Conservation (phyloP, 371 early-diverging fungal genomes). For the Mucor sp. region DNA sequence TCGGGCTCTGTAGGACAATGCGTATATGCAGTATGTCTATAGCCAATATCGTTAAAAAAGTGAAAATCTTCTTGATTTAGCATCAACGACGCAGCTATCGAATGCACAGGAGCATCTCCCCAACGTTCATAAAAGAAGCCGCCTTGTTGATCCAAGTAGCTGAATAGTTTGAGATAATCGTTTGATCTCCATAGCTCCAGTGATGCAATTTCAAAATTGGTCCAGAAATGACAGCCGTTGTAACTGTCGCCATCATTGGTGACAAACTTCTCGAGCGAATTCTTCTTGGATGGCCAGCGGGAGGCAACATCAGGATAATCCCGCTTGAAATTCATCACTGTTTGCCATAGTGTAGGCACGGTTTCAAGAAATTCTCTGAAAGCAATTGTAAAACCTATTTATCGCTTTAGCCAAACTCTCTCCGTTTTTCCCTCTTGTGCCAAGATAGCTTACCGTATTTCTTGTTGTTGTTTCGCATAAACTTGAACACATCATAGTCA, state of each 20-base stretch:
- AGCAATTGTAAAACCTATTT: conserved; percentile 66
- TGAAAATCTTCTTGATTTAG: conserved; percentile 81
- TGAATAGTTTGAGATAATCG: conserved; percentile 77
- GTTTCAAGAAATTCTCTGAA: conserved; percentile 74
- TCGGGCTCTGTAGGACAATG: conserved; percentile 71
- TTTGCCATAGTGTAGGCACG: conserved; percentile 74
- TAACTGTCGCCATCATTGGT: conserved; percentile 43
- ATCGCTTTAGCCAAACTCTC: background rate
- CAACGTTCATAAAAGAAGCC: conserved; percentile 96
- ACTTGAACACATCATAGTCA: conserved; percentile 35
- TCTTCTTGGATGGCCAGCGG: conserved; percentile 34
- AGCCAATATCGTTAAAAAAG: conserved; percentile 84
- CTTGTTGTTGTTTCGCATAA: conserved; percentile 24
- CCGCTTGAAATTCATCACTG: conserved; percentile 52
- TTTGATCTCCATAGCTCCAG: conserved; percentile 81
- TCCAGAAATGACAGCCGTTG: conserved; percentile 80
- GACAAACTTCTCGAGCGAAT: conserved; percentile 47
- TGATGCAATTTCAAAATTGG: conserved; percentile 75
- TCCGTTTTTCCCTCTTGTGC: conserved; percentile 9
- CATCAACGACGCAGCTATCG: conserved; percentile 86
- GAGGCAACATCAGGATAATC: conserved; percentile 40
- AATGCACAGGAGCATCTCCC: conserved; percentile 98
- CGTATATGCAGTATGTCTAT: conserved; percentile 67
- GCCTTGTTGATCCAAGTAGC: conserved; percentile 81
- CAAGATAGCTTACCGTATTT: conserved; percentile 26